These are phyloP conservation scores for Cyberlindnera xylosilytica DNA, from an alignment of 805 yeast species.

Conservation along the genomic window DNA sequence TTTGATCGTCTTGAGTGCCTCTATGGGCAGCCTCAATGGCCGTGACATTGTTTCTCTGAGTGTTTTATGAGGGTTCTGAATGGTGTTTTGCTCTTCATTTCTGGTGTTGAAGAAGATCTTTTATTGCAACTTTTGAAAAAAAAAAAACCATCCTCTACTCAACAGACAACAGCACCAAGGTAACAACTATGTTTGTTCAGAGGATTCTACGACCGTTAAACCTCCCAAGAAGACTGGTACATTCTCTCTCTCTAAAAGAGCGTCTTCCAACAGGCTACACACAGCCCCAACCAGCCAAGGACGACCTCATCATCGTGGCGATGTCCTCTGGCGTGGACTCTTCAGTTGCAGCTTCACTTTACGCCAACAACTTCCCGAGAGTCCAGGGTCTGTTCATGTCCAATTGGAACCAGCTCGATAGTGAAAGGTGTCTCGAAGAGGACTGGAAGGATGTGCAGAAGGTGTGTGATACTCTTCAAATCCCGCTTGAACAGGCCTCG, in stretches of 20 bases:
- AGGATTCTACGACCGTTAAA: background rate
- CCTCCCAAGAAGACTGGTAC: background rate
- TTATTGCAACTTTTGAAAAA: background rate
- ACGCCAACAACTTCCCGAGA: constrained; percentile 49
- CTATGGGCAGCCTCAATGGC: background rate
- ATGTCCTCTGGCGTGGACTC: constrained; percentile 98
- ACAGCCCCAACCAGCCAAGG: constrained; percentile 43
- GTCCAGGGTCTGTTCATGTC: constrained; percentile 90
- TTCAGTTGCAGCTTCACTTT: constrained; percentile 76
- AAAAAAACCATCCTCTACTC: too few species aligned
- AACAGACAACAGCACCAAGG: too few species aligned
- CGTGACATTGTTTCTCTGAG: background rate
- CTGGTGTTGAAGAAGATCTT: too few species aligned
- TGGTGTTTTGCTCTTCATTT: too few species aligned
- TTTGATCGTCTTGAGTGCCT: background rate
- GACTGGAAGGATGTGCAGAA: constrained; percentile 85
- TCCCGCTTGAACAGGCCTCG: constrained; percentile 73
- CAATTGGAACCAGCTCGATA: constrained; percentile 49
- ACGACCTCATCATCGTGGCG: constrained; percentile 74
- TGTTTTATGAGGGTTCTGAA: background rate
- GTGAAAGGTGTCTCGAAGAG: constrained; percentile 69
- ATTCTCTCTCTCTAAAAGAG: constrained; percentile 2
- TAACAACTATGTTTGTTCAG: too few species aligned
- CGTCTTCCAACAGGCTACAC: constrained; percentile 18
- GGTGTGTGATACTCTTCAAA: constrained; percentile 56